These are phyloP conservation scores for Dinochytrium kinnereticum DNA, from an alignment of 371 early-diverging fungal species.

Conservation along the genomic window DNA sequence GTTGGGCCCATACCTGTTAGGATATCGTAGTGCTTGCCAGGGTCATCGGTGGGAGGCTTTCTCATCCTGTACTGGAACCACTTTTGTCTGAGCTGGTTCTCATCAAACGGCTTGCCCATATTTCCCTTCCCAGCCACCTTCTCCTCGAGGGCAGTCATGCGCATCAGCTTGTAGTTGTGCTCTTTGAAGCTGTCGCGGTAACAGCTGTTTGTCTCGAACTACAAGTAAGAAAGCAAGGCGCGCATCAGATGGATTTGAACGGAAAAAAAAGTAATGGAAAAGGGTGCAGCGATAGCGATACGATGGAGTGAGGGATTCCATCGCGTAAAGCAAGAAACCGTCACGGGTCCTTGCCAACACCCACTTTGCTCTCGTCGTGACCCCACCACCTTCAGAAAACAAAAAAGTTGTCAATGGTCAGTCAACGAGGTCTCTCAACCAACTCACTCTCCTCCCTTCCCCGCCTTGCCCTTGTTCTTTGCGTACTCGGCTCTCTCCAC, in stretches of 20 bases:
- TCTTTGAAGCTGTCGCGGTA: constrained; percentile 34
- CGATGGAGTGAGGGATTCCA: too few species aligned
- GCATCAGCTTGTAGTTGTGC: constrained; percentile 29
- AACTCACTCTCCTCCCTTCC: constrained; percentile 37
- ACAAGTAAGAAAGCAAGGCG: background rate
- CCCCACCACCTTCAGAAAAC: constrained; percentile 28
- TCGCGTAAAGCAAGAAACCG: too few species aligned
- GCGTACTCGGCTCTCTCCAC: constrained; percentile 29
- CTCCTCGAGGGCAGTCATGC: background rate
- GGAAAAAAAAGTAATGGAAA: too few species aligned
- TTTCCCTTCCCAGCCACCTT: constrained; percentile 11
- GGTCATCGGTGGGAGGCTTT: constrained; percentile 32
- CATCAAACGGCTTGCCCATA: background rate
- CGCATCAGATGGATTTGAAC: too few species aligned
- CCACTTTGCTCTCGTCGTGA: constrained; percentile 26
- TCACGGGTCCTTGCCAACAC: too few species aligned
- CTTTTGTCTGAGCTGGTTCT: constrained; percentile 25
- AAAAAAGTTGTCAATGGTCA: background rate
- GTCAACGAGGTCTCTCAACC: too few species aligned
- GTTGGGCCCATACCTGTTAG: constrained; percentile 21
- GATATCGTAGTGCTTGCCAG: constrained; percentile 35
- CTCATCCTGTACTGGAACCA: constrained; percentile 35
- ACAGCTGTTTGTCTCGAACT: constrained; percentile 36
- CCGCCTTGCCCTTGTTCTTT: constrained; percentile 38
- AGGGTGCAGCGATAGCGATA: too few species aligned